These are phyloP conservation scores for Botrytis galanthina DNA, from an alignment of 2,329 filamentous ascomycete genomes.

Conservation along the genomic window DNA sequence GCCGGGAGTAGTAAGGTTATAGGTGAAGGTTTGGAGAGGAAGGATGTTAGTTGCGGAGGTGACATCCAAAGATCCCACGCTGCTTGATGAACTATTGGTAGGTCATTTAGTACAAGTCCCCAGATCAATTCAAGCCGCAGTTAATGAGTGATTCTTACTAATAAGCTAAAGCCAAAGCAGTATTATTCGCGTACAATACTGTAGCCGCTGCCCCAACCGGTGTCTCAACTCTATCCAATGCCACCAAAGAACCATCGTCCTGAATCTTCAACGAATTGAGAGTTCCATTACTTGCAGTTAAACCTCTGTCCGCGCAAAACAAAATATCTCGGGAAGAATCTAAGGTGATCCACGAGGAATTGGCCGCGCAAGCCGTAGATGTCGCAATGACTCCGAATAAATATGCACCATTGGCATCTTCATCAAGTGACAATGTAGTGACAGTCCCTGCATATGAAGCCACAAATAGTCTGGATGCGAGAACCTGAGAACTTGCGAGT, in stretches of 20 bases:
- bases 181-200: constrained; percentile 2
- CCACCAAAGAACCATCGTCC: not conserved
- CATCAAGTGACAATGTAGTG: not conserved
- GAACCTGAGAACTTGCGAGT: not conserved
- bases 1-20: not conserved
- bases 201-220: not conserved
- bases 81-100: not conserved
- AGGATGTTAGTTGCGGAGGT: not conserved
- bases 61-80: not conserved
- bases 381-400: not conserved
- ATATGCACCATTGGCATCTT: not conserved
- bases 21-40: constrained; percentile 7
- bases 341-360: not conserved
- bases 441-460: not conserved
- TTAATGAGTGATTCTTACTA: not conserved
- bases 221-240: constrained; percentile 9
- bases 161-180: constrained; percentile 1
- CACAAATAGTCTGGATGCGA: constrained; percentile 2
- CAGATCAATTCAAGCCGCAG: not conserved
- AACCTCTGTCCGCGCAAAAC: constrained; percentile 1
- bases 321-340: not conserved
- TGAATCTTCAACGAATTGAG: constrained; percentile 15
- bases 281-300: not conserved
- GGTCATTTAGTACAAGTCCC: not conserved
- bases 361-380: not conserved